Conservation (phyloP, 805 yeast species). For the Scheffersomyces lignosus region DNA sequence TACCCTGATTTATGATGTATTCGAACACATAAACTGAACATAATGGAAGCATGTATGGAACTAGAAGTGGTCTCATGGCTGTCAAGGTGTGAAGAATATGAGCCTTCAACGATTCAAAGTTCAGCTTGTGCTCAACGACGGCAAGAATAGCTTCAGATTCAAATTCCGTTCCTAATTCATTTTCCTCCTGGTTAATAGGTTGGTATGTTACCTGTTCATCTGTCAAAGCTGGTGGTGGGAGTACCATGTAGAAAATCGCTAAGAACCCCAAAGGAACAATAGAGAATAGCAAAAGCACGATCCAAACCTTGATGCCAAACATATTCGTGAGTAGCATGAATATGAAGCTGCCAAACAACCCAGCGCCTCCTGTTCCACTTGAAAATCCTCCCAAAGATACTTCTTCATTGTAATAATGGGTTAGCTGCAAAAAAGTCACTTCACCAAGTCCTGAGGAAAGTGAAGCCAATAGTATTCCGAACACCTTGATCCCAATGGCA, state of each 20-base stretch:
- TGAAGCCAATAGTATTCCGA: conserved; percentile 80
- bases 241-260: conserved; percentile 21
- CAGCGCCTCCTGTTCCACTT: conserved; percentile 96
- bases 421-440: conserved; percentile 79
- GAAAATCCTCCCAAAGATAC: conserved; percentile 83
- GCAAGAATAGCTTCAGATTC: conserved; percentile 4
- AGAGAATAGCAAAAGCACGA: conserved; percentile 56
- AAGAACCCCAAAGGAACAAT: conserved; percentile 56
- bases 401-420: conserved; percentile 65
- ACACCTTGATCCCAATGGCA: conserved; percentile 41
- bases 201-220: conserved; percentile 3
- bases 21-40: conserved; percentile 83
- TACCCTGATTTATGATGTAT: conserved; percentile 87
- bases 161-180: conserved; percentile 2
- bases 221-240: conserved; percentile 19
- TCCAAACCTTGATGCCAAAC: conserved; percentile 52
- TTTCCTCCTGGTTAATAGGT: not conserved
- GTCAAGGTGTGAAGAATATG: conserved; percentile 20
- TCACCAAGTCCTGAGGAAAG: conserved; percentile 89
- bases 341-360: conserved; percentile 75
- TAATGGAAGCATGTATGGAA: conserved; percentile 82
- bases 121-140: not conserved
- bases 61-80: conserved; percentile 43
- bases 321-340: conserved; percentile 74
- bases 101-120: not conserved